Base-by-base conservation (phyloP, 148 eudicot species). In the Drosera capensis region DNA sequence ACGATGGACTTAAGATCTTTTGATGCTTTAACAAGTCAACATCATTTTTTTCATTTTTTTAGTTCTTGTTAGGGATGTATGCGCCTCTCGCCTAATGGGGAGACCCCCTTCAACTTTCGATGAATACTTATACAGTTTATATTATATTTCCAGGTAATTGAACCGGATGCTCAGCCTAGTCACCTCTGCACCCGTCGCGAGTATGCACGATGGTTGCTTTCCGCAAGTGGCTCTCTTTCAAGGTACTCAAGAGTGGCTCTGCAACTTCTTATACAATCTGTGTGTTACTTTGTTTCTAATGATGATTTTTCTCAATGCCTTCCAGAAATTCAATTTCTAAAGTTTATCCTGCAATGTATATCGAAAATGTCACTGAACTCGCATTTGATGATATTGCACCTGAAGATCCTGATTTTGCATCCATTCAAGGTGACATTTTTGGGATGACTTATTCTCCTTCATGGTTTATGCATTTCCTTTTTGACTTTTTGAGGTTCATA, bases 261-360 rank as follows among this genome's bases (percentile, higher is more conserved):
- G 55, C n/a, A 57, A 30, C 6, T 5, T 26, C 14, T 48, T 39
- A 26, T 4, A 31, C 20, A 6, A 29, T 52, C 21, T 20, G 45
- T 5, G 46, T 40, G 14, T 5, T 36, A n/a, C n/a, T n/a, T n/a
- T n/a, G n/a, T 25, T 24, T 53, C 6, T 56, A 30, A 40, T 23
- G 23, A 19, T 9, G 25, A 20, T 55, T 21, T 40, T 46, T 38
- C 29, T 43, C 30, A 36, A 9, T 21, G 16, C n/a, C n/a, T 48
- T 64, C 48, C 58, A 90, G 99, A 71, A 84, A 67, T 48, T 49
- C 82, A 44, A 63, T 67, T 38, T 80, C 77, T 20, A 90, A 90
- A 68, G 93, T 90, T 47, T 84, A 90, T 69, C 95, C 99, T 46
- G 99, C 97, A 40, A 90, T 90, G 99, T 90, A 67, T 57, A 84